Evolutionary conservation across 306 rosid species (phyloP), one percentile per base, ranked within the genome.

Genomic region (Gastrolobium bilobum): DNA sequence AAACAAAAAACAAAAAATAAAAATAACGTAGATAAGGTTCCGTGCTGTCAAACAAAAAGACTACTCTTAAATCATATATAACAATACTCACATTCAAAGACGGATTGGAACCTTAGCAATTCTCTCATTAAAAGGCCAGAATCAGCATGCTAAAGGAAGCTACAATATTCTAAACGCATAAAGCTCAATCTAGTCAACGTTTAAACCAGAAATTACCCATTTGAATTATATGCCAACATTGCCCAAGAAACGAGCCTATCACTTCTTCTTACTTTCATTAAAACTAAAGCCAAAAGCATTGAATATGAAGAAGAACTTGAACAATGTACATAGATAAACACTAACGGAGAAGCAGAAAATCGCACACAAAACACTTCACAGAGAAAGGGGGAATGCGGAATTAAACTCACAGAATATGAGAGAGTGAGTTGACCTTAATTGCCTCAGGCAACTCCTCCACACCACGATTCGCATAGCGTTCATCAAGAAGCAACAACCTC

Each of bases 401-500:
- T 47, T 3, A 72, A 84, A 86, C 85, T 77, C 86, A 85, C 81
- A 81, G 69, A 86, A 74, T 10, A 81, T 15, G 37, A 85, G 20
- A 73, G 13, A 73, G 67, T 66, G 34, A 73, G 63, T 71, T 60
- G 81, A 95, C 99, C 99, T 95, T 90, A 50, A 92, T 84, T n/a
- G 97, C 98, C 85, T 90, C 91, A 3, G 99, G 90, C 80, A 91
- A 84, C 58, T 90, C 96, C 64, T 87, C 88, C 62, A 80, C 71
- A 11, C 82, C 64, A 57, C 73, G 73, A 30, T 59, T 83, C 20
- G 87, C 86, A 39, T 83, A 86, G 43, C 84, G 80, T 71, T 92
- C 95, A 73, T 95, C 97, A 80, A 92, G 87, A 31, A 93, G 91
- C 87, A 93, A 80, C 85, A 94, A 68, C 81, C 99, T 82, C 34